Evolutionary conservation across 176 grass and related monocot genomes (phyloP), one percentile per base, ranked within the genome.

Genomic region (Zoysia pacifica): DNA sequence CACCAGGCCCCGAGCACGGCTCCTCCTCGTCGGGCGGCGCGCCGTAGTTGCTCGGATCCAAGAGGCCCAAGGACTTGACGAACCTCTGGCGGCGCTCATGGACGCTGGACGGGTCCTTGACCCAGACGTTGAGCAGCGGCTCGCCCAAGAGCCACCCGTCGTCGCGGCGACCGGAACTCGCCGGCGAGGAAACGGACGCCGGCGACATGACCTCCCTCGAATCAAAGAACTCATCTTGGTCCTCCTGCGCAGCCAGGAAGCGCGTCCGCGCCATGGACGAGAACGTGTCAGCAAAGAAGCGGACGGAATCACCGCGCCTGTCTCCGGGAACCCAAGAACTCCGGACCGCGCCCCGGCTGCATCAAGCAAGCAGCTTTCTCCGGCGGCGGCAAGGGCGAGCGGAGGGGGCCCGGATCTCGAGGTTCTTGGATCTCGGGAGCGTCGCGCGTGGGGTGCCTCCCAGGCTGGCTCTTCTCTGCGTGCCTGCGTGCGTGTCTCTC

Each of bases 211-310:
- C 86, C 86, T 95, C 96, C 72, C 67, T 91, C 2, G 96, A 81
- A 64, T 99, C 96, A 39, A 95, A 94, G 88, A 99, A 95, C 78
- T 87, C 83, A 4, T 94, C 93, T 40, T 86, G 63, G 38, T 65
- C 51, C 37, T 86, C 87, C 52, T 49, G n/a, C n/a, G 9, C 78
- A 4, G 38, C 36, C 43, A 62, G 68, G 19, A 87, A 77, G 65
- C n/a, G 19, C 14, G 46, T 7, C 37, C 56, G 20, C 48, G 77
- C 81, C 81, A 91, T 94, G 79, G 76, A 56, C 80, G 14, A 5
- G 56, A 19, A 35, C 20, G 59, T 58, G 3, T 10, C 47, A 20
- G 66, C 52, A 76, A 50, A 69, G 42, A 65, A 59, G 11, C n/a
- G 52, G 61, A 44, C 61, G 44, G 55, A 19, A 69, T 79, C 61